phyloP scores from a whole-genome alignment of 805 yeast species.

The Isabelozyma gotoi region DNA sequence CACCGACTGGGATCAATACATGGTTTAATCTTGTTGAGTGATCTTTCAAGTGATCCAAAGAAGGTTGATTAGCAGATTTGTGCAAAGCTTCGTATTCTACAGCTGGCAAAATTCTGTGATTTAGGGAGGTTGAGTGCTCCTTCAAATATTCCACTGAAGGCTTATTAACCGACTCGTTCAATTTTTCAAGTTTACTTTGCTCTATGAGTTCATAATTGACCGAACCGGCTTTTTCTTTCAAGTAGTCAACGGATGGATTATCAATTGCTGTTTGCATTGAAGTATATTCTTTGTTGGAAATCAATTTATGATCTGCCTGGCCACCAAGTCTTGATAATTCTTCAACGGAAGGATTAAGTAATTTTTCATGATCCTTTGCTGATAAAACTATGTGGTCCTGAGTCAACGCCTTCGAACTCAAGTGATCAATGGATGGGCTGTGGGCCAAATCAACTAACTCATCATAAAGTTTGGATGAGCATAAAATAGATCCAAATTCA shows the following conservation, averaged over 20 bases:
- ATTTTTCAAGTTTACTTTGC: not conserved
- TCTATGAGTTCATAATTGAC: not conserved
- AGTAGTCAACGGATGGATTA: slow-evolving; percentile 16
- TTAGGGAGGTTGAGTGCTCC: slow-evolving; percentile 6
- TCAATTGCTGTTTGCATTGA: not conserved
- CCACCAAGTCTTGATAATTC: slow-evolving; percentile 12
- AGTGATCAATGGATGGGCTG: slow-evolving; percentile 23
- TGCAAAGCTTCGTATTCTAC: slow-evolving; percentile 3
- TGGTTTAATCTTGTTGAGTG: slow-evolving; percentile 9
- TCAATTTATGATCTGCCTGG: slow-evolving; percentile 10
- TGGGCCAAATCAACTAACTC: slow-evolving; percentile 25
- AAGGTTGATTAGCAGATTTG: slow-evolving; percentile 31
- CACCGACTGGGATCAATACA: slow-evolving; percentile 6
- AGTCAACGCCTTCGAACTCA: slow-evolving; percentile 17
- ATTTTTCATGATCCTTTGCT: slow-evolving; percentile 18
- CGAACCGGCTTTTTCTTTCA: slow-evolving; percentile 20
- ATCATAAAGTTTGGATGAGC: slow-evolving; percentile 29
- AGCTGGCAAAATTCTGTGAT: slow-evolving; percentile 8
- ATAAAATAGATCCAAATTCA: slow-evolving; percentile 29
- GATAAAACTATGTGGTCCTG: slow-evolving; percentile 10
- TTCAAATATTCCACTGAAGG: slow-evolving; percentile 22
- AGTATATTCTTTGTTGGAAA: slow-evolving; percentile 11
- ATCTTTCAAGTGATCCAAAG: slow-evolving; percentile 12
- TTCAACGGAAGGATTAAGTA: slow-evolving; percentile 21
- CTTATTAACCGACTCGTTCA: slow-evolving; percentile 21